Evolutionary conservation across 768 basidiomycete genomes (phyloP).

Genomic region (Pulveroboletus frians): DNA sequence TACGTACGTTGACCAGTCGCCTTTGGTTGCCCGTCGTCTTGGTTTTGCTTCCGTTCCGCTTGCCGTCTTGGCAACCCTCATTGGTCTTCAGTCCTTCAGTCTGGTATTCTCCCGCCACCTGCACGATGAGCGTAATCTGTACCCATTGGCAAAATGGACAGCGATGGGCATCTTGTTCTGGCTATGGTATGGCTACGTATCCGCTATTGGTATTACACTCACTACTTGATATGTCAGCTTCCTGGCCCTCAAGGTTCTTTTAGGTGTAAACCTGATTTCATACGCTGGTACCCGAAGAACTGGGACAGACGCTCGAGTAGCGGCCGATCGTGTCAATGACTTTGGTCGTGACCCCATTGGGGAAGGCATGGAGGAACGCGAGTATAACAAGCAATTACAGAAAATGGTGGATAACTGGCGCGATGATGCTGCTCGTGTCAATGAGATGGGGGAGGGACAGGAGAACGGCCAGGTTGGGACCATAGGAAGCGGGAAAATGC

Average conservation of each 20-base stretch:
- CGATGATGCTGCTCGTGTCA: conserved; percentile 62
- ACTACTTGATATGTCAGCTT: conserved; percentile 41
- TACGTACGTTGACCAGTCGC: conserved; percentile 92
- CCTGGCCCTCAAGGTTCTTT: conserved; percentile 85
- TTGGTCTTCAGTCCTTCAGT: conserved; percentile 66
- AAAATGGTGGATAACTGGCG: conserved; percentile 58
- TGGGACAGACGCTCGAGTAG: conserved; percentile 73
- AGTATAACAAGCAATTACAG: conserved; percentile 80
- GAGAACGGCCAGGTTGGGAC: conserved; percentile 15
- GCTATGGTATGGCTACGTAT: conserved; percentile 66
- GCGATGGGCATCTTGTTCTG: conserved; percentile 67
- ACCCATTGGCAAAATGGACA: conserved; percentile 52
- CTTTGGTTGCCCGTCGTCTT: conserved; percentile 85
- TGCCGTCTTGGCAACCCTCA: conserved; percentile 74
- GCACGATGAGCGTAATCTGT: conserved; percentile 37
- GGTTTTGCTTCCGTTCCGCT: conserved; percentile 93
- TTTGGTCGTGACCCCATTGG: conserved; percentile 90
- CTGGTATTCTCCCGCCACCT: conserved; percentile 51
- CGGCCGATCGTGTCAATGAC: conserved; percentile 75
- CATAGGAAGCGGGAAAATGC: conserved; percentile 35
- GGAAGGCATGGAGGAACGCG: conserved; percentile 83
- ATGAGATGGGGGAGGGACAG: conserved; percentile 66
- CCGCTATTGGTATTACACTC: neutral
- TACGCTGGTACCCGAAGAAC: conserved; percentile 72
- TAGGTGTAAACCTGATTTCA: conserved; percentile 82